Evolutionary conservation across 1,284 basidiomycete genomes (phyloP).

Genomic region (Jaminaea rosea): DNA sequence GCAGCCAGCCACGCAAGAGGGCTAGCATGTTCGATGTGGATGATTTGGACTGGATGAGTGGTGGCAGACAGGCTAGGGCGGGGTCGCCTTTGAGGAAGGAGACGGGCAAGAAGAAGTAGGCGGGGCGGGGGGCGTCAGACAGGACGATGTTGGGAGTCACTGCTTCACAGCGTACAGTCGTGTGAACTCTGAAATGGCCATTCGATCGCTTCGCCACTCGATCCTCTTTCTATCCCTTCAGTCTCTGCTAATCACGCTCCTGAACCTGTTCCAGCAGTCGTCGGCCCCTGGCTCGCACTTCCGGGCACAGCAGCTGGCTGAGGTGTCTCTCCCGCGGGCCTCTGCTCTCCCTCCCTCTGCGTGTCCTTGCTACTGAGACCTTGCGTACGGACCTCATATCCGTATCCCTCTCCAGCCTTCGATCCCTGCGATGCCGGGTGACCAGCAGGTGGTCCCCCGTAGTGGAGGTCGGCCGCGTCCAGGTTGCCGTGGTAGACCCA

Average conservation of each 20-base stretch:
- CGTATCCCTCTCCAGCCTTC: slow-evolving; percentile 36
- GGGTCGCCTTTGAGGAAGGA: slow-evolving; percentile 33
- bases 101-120: slow-evolving; percentile 33
- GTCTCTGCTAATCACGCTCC: too few species aligned
- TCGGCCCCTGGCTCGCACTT: not conserved
- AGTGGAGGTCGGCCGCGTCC: slow-evolving; percentile 41
- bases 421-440: slow-evolving; percentile 23
- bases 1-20: not conserved
- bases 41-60: slow-evolving; percentile 45
- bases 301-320: not conserved
- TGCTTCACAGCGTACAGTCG: too few species aligned
- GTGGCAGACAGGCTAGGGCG: slow-evolving; percentile 38
- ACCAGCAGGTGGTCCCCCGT: slow-evolving; percentile 37
- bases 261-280: not conserved
- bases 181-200: too few species aligned
- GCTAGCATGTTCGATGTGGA: slow-evolving; percentile 28
- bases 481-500: slow-evolving; percentile 51
- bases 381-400: slow-evolving; percentile 37
- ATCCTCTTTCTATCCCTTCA: not conserved
- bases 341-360: not conserved
- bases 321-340: not conserved
- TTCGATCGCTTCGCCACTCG: too few species aligned
- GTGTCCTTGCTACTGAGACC: slow-evolving; percentile 30
- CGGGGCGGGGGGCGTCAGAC: not conserved
- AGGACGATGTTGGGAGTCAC: too few species aligned